phyloP scores from a whole-genome alignment of 2,329 filamentous ascomycete species.

The Apiospora sp. region DNA sequence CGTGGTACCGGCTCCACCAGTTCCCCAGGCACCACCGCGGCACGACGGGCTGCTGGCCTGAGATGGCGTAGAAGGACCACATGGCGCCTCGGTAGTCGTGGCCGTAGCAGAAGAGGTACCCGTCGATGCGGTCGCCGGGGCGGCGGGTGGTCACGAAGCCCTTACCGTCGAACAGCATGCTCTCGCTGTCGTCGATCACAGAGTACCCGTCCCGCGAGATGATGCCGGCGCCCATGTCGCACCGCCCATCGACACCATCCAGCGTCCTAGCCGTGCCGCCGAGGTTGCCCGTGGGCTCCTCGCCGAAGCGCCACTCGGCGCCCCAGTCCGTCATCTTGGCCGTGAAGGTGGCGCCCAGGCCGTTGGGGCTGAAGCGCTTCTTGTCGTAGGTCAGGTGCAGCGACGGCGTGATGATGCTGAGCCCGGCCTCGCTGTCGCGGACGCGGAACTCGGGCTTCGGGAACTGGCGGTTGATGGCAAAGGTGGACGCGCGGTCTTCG shows the following conservation, averaged over 20 bases:
- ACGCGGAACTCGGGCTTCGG: slow-evolving; percentile 57
- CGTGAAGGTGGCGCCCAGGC: slow-evolving; percentile 55
- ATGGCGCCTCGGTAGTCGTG: slow-evolving; percentile 64
- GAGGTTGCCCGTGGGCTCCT: slow-evolving; percentile 34
- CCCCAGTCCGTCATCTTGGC: slow-evolving; percentile 50
- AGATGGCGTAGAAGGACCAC: slow-evolving; percentile 61
- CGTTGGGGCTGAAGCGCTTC: slow-evolving; percentile 58
- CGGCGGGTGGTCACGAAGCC: slow-evolving; percentile 60
- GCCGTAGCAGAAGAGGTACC: slow-evolving; percentile 67
- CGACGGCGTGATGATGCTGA: slow-evolving; percentile 63
- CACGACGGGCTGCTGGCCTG: slow-evolving; percentile 62
- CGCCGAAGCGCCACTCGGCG: slow-evolving; percentile 59
- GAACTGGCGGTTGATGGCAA: slow-evolving; percentile 63
- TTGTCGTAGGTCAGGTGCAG: slow-evolving; percentile 69
- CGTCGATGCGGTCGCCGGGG: slow-evolving; percentile 58
- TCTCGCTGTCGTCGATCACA: slow-evolving; percentile 59
- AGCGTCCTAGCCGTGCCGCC: slow-evolving; percentile 62
- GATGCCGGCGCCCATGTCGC: slow-evolving; percentile 58
- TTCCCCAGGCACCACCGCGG: slow-evolving; percentile 68
- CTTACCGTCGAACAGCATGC: slow-evolving; percentile 63
- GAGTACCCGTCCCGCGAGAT: slow-evolving; percentile 59
- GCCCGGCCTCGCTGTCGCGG: slow-evolving; percentile 48
- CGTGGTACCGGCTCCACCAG: slow-evolving; percentile 72
- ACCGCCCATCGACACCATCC: slow-evolving; percentile 59
- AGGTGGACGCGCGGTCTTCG: slow-evolving; percentile 68